Percentiles rank a stretch among this genome's conserved stretches.
Evolutionary conservation across 768 basidiomycete species (phyloP).

Genomic region (Heimioporus sp.): DNA sequence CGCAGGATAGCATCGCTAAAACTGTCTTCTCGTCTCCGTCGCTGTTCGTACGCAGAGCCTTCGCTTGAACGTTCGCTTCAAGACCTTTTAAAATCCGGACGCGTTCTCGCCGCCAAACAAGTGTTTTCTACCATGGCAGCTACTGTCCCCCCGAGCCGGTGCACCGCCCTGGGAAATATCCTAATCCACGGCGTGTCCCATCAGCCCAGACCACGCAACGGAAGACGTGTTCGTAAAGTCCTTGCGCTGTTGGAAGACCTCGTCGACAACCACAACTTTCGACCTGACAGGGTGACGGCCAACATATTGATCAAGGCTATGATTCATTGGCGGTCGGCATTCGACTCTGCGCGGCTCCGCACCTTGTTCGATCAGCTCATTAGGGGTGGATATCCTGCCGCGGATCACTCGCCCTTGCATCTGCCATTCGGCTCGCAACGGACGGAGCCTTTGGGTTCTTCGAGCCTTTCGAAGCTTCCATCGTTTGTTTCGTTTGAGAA

Average conservation of each 20-base stretch:
- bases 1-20: slow-evolving; percentile 11
- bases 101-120: slow-evolving; percentile 42
- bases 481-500: slow-evolving; percentile 49
- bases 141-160: slow-evolving; percentile 28
- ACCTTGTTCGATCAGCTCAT: slow-evolving; percentile 66
- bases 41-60: slow-evolving; percentile 1
- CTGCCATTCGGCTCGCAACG: slow-evolving; percentile 47
- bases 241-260: slow-evolving; percentile 42
- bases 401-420: slow-evolving; percentile 21
- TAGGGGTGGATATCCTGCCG: slow-evolving; percentile 55
- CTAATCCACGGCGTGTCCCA: slow-evolving; percentile 47
- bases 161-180: slow-evolving; percentile 54
- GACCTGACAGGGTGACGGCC: slow-evolving; percentile 64
- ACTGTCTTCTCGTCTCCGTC: slow-evolving; percentile 16
- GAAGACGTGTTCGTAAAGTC: slow-evolving; percentile 44
- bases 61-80: slow-evolving; percentile 17
- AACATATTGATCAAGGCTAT: slow-evolving; percentile 67
- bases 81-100: slow-evolving; percentile 32
- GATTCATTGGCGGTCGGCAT: slow-evolving; percentile 46
- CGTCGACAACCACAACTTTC: slow-evolving; percentile 44
- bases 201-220: slow-evolving; percentile 36
- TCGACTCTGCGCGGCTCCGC: slow-evolving; percentile 45
- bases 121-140: slow-evolving; percentile 34
- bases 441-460: background rate
- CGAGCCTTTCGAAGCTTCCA: slow-evolving; percentile 39